A percentile compares a stretch with the other conserved stretches of the same genome.
Conservation (phyloP, 2,329 filamentous ascomycete species). For the Neoscytalidium dimidiatum region DNA sequence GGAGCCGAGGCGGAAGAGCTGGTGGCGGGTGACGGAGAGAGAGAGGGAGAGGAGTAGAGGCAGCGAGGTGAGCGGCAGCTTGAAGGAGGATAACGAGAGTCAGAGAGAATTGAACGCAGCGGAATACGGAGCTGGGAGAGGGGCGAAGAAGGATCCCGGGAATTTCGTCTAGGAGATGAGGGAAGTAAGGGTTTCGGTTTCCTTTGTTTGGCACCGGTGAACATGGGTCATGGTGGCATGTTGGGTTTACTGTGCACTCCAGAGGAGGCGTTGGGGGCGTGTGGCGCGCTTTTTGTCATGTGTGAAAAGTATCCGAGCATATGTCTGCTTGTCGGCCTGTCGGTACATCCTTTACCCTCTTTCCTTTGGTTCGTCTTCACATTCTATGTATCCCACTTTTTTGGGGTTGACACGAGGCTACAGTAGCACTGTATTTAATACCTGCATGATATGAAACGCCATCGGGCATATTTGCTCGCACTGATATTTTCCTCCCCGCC, state of each 20-base stretch:
- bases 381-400: background rate
- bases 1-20: background rate
- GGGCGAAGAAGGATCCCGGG: background rate
- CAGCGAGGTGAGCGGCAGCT: background rate
- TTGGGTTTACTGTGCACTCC: background rate
- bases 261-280: background rate
- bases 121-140: background rate
- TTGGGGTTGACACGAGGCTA: background rate
- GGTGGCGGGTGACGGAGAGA: background rate
- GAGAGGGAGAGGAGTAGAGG: background rate
- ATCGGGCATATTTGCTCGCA: background rate
- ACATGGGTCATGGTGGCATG: too few species aligned
- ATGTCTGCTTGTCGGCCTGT: background rate
- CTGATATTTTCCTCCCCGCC: background rate
- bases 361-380: background rate
- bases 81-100: background rate
- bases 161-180: background rate
- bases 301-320: background rate
- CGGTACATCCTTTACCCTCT: background rate
- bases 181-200: background rate
- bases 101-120: background rate
- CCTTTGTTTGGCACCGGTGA: too few species aligned
- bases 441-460: background rate
- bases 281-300: background rate
- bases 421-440: background rate